Percentiles rank a stretch among this genome's conserved stretches.
Conservation (phyloP, 768 basidiomycete genomes). For the Nevesoporus exiguus region DNA sequence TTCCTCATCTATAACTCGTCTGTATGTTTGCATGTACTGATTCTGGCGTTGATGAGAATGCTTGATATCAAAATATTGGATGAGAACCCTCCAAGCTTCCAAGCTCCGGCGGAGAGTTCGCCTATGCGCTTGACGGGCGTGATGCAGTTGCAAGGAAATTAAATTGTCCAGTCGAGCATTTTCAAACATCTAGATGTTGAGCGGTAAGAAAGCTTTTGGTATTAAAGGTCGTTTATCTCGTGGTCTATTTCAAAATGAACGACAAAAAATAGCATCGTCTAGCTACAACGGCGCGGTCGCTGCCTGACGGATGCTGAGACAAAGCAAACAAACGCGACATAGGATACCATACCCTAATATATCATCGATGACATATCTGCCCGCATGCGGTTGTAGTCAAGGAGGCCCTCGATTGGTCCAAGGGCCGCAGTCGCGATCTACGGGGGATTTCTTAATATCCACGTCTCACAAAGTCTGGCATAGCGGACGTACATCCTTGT, state of each 20-base stretch:
- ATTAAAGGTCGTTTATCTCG: slow-evolving; percentile 20
- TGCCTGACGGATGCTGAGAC: neutral
- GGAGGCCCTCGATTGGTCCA: slow-evolving; percentile 85
- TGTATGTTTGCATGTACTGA: slow-evolving; percentile 17
- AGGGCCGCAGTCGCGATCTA: slow-evolving; percentile 86
- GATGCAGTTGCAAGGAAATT: neutral
- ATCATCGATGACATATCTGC: slow-evolving; percentile 78
- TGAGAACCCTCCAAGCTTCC: neutral
- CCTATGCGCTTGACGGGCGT: neutral
- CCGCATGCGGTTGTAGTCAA: slow-evolving; percentile 92
- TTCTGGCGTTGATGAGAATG: neutral
- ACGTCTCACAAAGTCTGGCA: slow-evolving; percentile 11
- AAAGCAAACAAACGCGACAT: neutral
- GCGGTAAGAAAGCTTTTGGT: neutral
- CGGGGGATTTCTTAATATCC: slow-evolving; percentile 1
- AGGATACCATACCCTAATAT: slow-evolving; percentile 42
- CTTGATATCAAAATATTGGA: neutral
- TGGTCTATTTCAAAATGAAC: slow-evolving; percentile 19
- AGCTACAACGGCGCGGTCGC: slow-evolving; percentile 11
- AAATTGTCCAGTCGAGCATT: neutral
- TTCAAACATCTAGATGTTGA: neutral
- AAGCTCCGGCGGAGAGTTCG: neutral
- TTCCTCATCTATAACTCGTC: slow-evolving; percentile 10
- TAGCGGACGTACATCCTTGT: slow-evolving; percentile 73
- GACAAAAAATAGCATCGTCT: slow-evolving; percentile 19